A percentile compares a stretch with the other conserved stretches of the same genome.
Evolutionary conservation across 2,329 filamentous ascomycete genomes (phyloP).

Genomic region (Aspergillus viridinutans): DNA sequence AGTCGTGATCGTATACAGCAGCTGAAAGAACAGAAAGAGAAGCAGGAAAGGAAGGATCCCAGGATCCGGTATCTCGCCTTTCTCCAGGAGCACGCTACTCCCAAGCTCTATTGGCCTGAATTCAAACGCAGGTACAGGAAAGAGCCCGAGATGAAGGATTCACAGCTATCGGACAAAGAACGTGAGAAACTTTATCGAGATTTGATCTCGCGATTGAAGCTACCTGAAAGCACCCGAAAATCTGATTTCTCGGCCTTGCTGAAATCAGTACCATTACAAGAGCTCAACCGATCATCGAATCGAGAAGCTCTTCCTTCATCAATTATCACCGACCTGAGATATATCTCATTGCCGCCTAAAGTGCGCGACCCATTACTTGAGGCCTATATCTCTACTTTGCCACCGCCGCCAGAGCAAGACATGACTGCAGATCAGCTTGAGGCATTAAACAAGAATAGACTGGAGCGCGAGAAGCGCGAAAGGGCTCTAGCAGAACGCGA

Average conservation of each 20-base stretch:
- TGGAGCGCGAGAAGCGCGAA: conserved; percentile 43
- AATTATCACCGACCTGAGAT: conserved; percentile 44
- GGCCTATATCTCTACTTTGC: conserved; percentile 41
- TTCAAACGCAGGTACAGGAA: conserved; percentile 89
- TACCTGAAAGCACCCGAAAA: conserved; percentile 43
- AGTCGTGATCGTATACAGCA: conserved; percentile 68
- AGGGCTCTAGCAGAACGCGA: conserved; percentile 42
- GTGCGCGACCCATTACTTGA: conserved; percentile 40
- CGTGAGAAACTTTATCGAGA: conserved; percentile 48
- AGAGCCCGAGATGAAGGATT: conserved; percentile 65
- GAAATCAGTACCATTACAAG: conserved; percentile 39
- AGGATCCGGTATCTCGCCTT: conserved; percentile 77
- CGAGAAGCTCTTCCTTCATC: conserved; percentile 36
- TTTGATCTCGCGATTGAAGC: conserved; percentile 43
- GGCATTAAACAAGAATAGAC: conserved; percentile 31
- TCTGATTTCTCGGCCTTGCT: conserved; percentile 44
- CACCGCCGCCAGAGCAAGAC: conserved; percentile 33
- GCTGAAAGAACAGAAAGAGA: conserved; percentile 67
- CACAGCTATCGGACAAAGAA: conserved; percentile 44
- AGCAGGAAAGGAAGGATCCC: conserved; percentile 77
- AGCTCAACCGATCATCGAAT: conserved; percentile 38
- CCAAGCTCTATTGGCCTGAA: conserved; percentile 95
- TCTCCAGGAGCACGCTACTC: conserved; percentile 74
- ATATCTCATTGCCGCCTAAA: conserved; percentile 38
- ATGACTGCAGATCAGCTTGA: conserved; percentile 37